These are phyloP conservation scores for Physcia stellaris DNA, from an alignment of 495 filamentous ascomycete species.

Conservation along the genomic window DNA sequence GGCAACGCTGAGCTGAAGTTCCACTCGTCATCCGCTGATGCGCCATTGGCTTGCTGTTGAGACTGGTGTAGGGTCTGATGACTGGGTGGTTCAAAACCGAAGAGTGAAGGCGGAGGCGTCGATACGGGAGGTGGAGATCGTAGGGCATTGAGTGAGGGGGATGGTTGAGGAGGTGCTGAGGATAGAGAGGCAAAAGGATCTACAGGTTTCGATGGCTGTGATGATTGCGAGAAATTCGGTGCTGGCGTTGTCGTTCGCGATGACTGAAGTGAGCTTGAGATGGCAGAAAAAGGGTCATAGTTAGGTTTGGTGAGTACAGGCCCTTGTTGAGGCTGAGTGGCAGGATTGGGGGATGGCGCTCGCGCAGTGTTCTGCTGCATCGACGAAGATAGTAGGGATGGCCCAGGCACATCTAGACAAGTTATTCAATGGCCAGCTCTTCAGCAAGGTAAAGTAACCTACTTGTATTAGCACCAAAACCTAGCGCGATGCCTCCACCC, in stretches of 20 bases:
- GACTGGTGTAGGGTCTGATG: constrained; percentile 6
- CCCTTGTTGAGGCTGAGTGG: constrained; percentile 22
- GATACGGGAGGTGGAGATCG: constrained; percentile 12
- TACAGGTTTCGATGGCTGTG: constrained; percentile 20
- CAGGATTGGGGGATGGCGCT: constrained; percentile 24
- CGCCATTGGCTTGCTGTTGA: constrained; percentile 18
- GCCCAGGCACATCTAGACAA: constrained; percentile 42
- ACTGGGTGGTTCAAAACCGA: constrained; percentile 25
- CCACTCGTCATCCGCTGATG: constrained; percentile 67
- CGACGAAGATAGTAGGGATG: constrained; percentile 49
- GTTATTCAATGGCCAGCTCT: not conserved
- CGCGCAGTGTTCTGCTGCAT: constrained; percentile 42
- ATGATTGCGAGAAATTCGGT: constrained; percentile 21
- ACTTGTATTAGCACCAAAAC: constrained; percentile 59
- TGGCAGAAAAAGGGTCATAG: constrained; percentile 49
- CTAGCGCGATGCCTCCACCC: constrained; percentile 74
- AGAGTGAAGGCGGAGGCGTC: constrained; percentile 26
- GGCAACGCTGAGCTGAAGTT: constrained; percentile 81
- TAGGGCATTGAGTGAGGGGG: constrained; percentile 22
- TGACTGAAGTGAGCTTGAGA: constrained; percentile 28
- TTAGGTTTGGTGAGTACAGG: constrained; percentile 31
- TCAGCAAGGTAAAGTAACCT: constrained; percentile 14
- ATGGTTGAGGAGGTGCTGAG: constrained; percentile 34
- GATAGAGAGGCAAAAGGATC: constrained; percentile 65
- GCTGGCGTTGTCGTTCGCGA: constrained; percentile 37